Conservation (phyloP, 2,329 filamentous ascomycete genomes). For the Fusarium sp. region DNA sequence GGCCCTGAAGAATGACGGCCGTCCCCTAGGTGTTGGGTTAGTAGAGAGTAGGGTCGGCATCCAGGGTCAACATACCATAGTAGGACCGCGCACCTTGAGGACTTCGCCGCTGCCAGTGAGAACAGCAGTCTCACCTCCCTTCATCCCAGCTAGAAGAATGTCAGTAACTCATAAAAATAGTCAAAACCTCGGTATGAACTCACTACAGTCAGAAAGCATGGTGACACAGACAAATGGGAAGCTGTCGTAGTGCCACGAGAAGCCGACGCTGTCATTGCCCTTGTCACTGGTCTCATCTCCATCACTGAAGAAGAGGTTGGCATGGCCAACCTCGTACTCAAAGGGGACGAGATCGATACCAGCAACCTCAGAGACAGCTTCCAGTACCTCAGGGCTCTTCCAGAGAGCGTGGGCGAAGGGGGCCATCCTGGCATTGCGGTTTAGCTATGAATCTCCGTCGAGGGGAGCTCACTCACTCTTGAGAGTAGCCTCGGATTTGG, state of each 20-base stretch:
- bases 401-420: slow-evolving; percentile 71
- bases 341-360: slow-evolving; percentile 66
- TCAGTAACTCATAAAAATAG: neutral
- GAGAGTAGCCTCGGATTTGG: slow-evolving; percentile 62
- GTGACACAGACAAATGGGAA: slow-evolving; percentile 78
- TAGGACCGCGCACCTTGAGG: slow-evolving; percentile 69
- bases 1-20: slow-evolving; percentile 74
- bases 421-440: slow-evolving; percentile 51
- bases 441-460: neutral
- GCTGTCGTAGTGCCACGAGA: slow-evolving; percentile 72
- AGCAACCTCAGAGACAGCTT: slow-evolving; percentile 63
- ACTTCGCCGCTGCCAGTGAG: slow-evolving; percentile 64
- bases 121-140: slow-evolving; percentile 74
- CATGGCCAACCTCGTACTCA: slow-evolving; percentile 67
- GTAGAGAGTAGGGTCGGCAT: neutral
- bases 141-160: slow-evolving; percentile 55
- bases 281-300: slow-evolving; percentile 51
- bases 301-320: slow-evolving; percentile 65
- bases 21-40: slow-evolving; percentile 59
- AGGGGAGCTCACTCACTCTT: slow-evolving; percentile 58
- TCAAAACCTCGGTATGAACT: slow-evolving; percentile 7
- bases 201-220: slow-evolving; percentile 72
- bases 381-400: slow-evolving; percentile 57
- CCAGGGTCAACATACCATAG: slow-evolving; percentile 60
- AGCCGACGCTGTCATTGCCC: slow-evolving; percentile 58